Evolutionary conservation across 371 early-diverging fungal species (phyloP), one percentile per base, ranked within the genome.

Genomic region (Zopfochytrium polystomum): DNA sequence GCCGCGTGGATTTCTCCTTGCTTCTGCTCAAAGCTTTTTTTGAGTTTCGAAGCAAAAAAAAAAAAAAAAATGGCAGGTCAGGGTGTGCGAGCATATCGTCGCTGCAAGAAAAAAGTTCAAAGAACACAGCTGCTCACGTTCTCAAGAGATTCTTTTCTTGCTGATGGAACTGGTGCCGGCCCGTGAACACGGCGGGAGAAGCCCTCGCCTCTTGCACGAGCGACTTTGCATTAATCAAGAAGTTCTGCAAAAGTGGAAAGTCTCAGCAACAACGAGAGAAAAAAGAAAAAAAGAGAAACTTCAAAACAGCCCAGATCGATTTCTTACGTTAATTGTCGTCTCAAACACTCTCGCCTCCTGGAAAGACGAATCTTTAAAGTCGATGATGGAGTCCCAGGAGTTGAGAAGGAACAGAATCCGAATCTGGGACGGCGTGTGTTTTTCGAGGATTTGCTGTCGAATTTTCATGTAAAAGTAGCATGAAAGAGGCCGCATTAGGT

Each of bases 351-450:
- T 82, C 5, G 96, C 92, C 73, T 93, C 93, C 35, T 84, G 77
- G 85, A 99, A 83, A 34, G 90, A 81, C 22, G 86, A 80, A 44
- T 81, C 77, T 60, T 90, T 87, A 76, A 89, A 99, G 73, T 95
- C 95, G 79, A 98, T 85, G 53, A 87, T 85, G 31, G 85, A 76
- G 70, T 90, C 85, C 98, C 99, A 99, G 53, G 85, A 85, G 61
- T 95, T 90, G 45, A 90, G 75, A 67, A 99, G 79, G 81, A 98
- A 98, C 80, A 95, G 85, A 57, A 95, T 74, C 60, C 99, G 89
- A 48, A 99, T 76, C 76, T 96, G 95, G 33, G 91, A 81, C 6
- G 96, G 81, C 6, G 91, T 83, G 72, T 89, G 85, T 57, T 82
- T 86, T 58, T 87, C 76, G 47, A 99, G 81, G 20, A 95, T 92